Evolutionary conservation across 176 grass and related monocot species (phyloP).

Genomic region (Raddia distichophylla): DNA sequence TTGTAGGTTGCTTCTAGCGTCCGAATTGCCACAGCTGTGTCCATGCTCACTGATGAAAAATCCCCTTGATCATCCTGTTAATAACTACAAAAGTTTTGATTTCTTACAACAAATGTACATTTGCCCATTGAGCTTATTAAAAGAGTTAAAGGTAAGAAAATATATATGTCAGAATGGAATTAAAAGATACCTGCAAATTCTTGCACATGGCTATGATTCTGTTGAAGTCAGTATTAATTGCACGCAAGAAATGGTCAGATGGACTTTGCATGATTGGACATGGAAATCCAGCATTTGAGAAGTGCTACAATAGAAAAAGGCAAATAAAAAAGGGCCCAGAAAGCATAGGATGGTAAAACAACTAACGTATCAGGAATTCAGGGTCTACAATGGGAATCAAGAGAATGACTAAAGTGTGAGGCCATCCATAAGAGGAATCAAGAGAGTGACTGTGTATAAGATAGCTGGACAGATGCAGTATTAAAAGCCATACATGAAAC

Average conservation of each 20-base stretch:
- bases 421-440: background rate
- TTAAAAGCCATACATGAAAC: constrained; percentile 5
- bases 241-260: constrained; percentile 92
- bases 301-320: constrained; percentile 69
- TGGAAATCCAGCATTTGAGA: constrained; percentile 99
- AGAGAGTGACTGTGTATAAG: background rate
- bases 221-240: constrained; percentile 97
- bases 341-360: background rate
- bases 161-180: background rate
- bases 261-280: constrained; percentile 99
- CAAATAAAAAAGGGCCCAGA: constrained; percentile 25
- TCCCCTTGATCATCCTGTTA: constrained; percentile 92
- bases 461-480: constrained; percentile 15
- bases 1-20: constrained; percentile 95
- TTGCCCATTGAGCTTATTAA: constrained; percentile 3
- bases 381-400: background rate
- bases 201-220: constrained; percentile 99
- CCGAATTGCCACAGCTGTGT: constrained; percentile 94
- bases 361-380: background rate
- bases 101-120: constrained; percentile 45
- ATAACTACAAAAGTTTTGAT: constrained; percentile 54
- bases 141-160: constrained; percentile 18
- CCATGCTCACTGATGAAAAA: constrained; percentile 98
- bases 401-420: too few species aligned
- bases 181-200: constrained; percentile 77